Base-by-base conservation (phyloP, 2,329 filamentous ascomycete species). In the Fusarium praegraminearum region DNA sequence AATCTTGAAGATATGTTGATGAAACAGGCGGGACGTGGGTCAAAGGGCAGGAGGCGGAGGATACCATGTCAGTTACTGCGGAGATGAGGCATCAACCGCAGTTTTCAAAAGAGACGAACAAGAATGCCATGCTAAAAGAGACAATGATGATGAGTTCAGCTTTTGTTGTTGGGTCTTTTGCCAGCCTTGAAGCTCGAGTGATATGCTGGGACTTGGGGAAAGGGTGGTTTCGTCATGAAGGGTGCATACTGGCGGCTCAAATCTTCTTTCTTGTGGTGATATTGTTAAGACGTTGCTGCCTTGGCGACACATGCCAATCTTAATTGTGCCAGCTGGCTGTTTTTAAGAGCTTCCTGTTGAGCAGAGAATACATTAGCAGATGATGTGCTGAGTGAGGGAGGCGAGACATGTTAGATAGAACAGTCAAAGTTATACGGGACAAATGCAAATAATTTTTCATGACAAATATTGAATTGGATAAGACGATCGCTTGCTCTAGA, bases 401-500 rank as follows among this genome's bases (percentile, higher is more conserved):
- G 33, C 35, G 11, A 33, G n/a, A 16, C 33, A 28, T 38, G n/a
- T 20, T 30, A 15, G 24, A 8, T 28, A 58, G 35, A 53, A 15
- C 15, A 45, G 45, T 43, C 58, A 38, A 47, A 26, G 16, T n/a
- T 24, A n/a, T 20, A 49, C 44, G 33, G 18, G 33, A 56, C 30
- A 24, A 55, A 56, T 44, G 28, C 24, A 51, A 33, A 28, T 20
- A 43, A 32, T 43, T 18, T 30, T 57, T 60, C 20, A 59, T 57
- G 56, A 61, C 36, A 65, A 67, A 69, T 62, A 50, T 61, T 59
- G 50, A 57, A 63, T 71, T 62, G 47, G 49, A 62, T 69, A 65
- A 71, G 54, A 71, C 55, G 61, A 69, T 62, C 63, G 71, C 71
- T 71, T 72, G 71, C 69, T 74, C 71, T 73, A 73, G 62, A 73